phyloP scores from a whole-genome alignment of 2,329 filamentous ascomycete species.

The Monilinia fructicola region DNA sequence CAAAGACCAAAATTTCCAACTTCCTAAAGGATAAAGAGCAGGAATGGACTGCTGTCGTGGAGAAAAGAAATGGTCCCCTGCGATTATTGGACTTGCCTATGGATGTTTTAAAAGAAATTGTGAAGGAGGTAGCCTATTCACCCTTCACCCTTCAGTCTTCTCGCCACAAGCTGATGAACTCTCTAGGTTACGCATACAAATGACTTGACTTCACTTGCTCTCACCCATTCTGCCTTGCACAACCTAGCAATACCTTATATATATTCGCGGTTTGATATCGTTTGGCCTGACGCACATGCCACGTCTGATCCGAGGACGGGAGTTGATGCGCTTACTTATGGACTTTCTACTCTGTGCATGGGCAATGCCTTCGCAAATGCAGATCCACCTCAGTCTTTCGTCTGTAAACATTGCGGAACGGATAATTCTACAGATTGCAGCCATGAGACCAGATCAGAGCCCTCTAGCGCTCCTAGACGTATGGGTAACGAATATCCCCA shows the following conservation, averaged over 20 bases:
- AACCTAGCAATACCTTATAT: conserved; percentile 73
- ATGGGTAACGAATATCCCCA: conserved; percentile 74
- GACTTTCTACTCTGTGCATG: conserved; percentile 76
- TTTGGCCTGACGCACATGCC: conserved; percentile 74
- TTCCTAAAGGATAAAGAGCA: conserved; percentile 60
- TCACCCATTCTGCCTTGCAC: conserved; percentile 77
- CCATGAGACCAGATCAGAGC: conserved; percentile 30
- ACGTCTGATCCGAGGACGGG: conserved; percentile 65
- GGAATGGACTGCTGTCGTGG: conserved; percentile 65
- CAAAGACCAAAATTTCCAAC: conserved; percentile 42
- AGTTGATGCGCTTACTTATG: conserved; percentile 81
- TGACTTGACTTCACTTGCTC: conserved; percentile 73
- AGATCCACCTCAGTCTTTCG: conserved; percentile 29
- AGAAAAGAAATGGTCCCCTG: conserved; percentile 56
- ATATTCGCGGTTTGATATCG: conserved; percentile 83
- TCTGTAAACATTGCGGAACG: conserved; percentile 41
- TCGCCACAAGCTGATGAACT: conserved; percentile 17
- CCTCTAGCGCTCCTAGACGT: conserved; percentile 43
- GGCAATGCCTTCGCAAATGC: conserved; percentile 56
- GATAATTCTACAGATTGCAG: conserved; percentile 34
- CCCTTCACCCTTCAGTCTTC: conserved; percentile 15
- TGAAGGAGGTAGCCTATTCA: conserved; percentile 75
- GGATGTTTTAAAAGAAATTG: conserved; percentile 74
- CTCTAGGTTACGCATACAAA: conserved; percentile 74
- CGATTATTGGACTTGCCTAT: conserved; percentile 72